A percentile compares a stretch with the other conserved stretches of the same genome.
Evolutionary conservation across 2,329 filamentous ascomycete genomes (phyloP).

Genomic region (Penicillium sclerotiorum): DNA sequence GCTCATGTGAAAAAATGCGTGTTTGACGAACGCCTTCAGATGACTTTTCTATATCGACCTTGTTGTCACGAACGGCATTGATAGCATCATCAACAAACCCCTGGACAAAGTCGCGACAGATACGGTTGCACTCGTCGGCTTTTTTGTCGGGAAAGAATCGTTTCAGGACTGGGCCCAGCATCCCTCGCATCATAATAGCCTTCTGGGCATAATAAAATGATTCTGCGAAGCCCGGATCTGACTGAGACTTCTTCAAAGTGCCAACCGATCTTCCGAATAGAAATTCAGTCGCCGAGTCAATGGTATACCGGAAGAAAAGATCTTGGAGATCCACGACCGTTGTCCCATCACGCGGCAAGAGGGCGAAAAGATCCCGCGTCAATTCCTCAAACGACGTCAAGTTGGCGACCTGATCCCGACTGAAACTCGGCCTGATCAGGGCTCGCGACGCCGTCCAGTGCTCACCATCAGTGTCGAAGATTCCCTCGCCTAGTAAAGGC

Average conservation of each 20-base stretch:
- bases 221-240: slow-evolving; percentile 32
- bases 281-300: slow-evolving; percentile 70
- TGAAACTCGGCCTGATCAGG: slow-evolving; percentile 20
- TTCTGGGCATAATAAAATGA: slow-evolving; percentile 38
- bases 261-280: slow-evolving; percentile 63
- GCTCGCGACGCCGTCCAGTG: slow-evolving; percentile 16
- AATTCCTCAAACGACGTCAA: neutral
- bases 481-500: slow-evolving; percentile 26
- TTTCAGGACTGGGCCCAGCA: slow-evolving; percentile 28
- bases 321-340: slow-evolving; percentile 61
- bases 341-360: slow-evolving; percentile 43
- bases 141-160: slow-evolving; percentile 44
- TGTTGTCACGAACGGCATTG: neutral
- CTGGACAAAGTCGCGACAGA: neutral
- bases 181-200: slow-evolving; percentile 29
- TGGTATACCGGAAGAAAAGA: slow-evolving; percentile 66
- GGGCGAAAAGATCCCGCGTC: slow-evolving; percentile 8
- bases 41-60: neutral
- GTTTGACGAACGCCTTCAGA: neutral
- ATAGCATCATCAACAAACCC: neutral
- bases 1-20: slow-evolving; percentile 58
- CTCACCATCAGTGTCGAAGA: slow-evolving; percentile 18
- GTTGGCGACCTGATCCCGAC: slow-evolving; percentile 16
- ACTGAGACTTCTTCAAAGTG: slow-evolving; percentile 36
- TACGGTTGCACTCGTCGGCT: neutral